These are phyloP conservation scores for Bertia moriformis DNA, from an alignment of 2,329 filamentous ascomycete genomes.

Conservation along the genomic window DNA sequence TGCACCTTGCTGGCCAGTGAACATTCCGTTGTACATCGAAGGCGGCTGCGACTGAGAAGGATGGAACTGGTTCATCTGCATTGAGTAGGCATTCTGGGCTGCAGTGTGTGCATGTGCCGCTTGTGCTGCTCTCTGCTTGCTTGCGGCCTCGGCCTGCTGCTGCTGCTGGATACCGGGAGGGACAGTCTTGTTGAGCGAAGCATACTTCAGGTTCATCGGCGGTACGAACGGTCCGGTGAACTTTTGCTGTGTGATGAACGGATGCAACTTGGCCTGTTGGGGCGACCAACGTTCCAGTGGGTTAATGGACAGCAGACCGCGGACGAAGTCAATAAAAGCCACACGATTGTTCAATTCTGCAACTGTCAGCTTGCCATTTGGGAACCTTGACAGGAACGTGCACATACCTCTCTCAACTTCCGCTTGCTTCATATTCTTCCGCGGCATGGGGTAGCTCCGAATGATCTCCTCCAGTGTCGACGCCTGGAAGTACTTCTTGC, in stretches of 20 bases:
- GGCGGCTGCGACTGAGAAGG: conserved; percentile 5
- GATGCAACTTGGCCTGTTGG: conserved; percentile 90
- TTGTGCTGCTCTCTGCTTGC: conserved; percentile 72
- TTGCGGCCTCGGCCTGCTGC: conserved; percentile 82
- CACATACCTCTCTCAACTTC: conserved; percentile 84
- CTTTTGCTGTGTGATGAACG: conserved; percentile 97
- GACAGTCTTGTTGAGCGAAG: conserved; percentile 70
- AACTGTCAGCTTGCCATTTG: conserved; percentile 6
- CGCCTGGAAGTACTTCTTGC: conserved; percentile 98
- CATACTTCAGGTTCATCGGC: conserved; percentile 88
- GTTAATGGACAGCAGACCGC: conserved; percentile 84
- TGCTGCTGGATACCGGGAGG: conserved; percentile 91
- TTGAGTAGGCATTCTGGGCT: conserved; percentile 53
- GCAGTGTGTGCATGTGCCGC: conserved; percentile 53
- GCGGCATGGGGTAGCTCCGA: conserved; percentile 91
- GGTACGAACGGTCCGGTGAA: conserved; percentile 92
- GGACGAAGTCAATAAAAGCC: conserved; percentile 95
- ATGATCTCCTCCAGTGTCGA: conserved; percentile 93
- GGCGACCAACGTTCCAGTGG: conserved; percentile 94
- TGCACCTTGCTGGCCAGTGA: not conserved
- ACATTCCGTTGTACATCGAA: conserved; percentile 1
- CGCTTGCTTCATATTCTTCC: conserved; percentile 97
- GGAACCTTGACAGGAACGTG: not conserved
- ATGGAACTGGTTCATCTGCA: conserved; percentile 27
- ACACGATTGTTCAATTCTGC: conserved; percentile 96